These are phyloP conservation scores for Rhizopogon vulgaris DNA, from an alignment of 768 basidiomycete species.

Conservation along the genomic window DNA sequence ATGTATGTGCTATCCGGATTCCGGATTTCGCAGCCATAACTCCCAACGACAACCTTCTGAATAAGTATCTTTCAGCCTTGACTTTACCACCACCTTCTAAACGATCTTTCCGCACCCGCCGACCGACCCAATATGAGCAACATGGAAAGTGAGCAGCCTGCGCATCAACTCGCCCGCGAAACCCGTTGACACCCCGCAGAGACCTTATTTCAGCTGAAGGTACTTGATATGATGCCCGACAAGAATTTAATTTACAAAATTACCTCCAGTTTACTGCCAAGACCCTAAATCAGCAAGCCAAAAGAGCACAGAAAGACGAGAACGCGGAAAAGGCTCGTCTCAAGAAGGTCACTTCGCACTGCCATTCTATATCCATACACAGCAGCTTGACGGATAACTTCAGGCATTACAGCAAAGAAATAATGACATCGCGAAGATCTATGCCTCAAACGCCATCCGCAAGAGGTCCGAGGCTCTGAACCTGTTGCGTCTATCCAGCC, in stretches of 20 bases:
- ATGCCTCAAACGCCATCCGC: conserved; percentile 95
- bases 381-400: neutral
- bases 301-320: conserved; percentile 98
- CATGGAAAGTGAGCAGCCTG: conserved; percentile 72
- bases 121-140: conserved; percentile 51
- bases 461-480: conserved; percentile 97
- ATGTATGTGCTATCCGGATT: too few relatives aligned
- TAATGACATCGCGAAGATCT: conserved; percentile 94
- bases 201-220: conserved; percentile 98
- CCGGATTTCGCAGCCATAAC: neutral
- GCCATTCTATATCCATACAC: neutral
- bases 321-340: conserved; percentile 78
- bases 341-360: conserved; percentile 67
- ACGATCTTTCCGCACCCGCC: neutral
- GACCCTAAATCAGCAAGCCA: conserved; percentile 88
- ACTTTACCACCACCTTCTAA: neutral
- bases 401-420: conserved; percentile 97
- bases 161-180: neutral
- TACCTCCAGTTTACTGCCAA: conserved; percentile 89
- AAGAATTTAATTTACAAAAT: conserved; percentile 9
- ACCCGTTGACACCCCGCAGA: conserved; percentile 49
- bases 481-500: conserved; percentile 80
- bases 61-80: neutral
- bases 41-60: too few relatives aligned
- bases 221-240: conserved; percentile 22